Evolutionary conservation across 176 grass and related monocot genomes (phyloP).

Genomic region (Tillandsia leiboldiana): DNA sequence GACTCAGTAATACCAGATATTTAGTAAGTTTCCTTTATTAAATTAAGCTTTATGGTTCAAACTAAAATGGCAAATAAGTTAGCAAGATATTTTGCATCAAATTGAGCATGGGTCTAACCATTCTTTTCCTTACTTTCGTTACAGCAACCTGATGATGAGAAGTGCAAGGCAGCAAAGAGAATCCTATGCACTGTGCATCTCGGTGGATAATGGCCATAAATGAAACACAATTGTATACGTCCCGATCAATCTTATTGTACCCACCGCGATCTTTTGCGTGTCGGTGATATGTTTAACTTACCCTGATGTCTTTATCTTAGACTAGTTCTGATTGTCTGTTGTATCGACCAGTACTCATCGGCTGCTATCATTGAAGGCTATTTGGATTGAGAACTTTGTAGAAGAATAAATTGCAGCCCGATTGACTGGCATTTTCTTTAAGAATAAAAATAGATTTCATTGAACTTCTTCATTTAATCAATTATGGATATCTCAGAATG

Average conservation of each 20-base stretch:
- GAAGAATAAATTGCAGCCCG: conserved; percentile 3
- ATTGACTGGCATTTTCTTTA: background rate
- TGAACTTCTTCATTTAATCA: background rate
- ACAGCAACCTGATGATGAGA: conserved; percentile 32
- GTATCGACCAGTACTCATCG: background rate
- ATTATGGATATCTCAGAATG: background rate
- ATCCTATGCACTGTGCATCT: conserved; percentile 43
- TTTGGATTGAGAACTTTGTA: conserved; percentile 4
- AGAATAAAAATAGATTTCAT: background rate
- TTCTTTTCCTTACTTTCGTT: background rate
- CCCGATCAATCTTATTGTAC: conserved; percentile 17
- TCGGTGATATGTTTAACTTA: background rate
- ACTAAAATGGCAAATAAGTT: too few relatives aligned
- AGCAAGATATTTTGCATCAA: too few relatives aligned
- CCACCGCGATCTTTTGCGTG: conserved; percentile 14
- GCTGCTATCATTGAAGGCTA: background rate
- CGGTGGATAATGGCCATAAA: conserved; percentile 16
- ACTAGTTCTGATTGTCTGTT: background rate
- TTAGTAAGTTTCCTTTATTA: too few relatives aligned
- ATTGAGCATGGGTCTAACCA: too few relatives aligned
- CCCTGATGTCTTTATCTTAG: background rate
- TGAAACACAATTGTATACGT: conserved; percentile 19
- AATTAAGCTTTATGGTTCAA: too few relatives aligned
- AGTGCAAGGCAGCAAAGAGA: conserved; percentile 10
- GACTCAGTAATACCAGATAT: too few relatives aligned